These are phyloP conservation scores for Curvularia sp. DNA, from an alignment of 2,329 filamentous ascomycete genomes.

Conservation along the genomic window DNA sequence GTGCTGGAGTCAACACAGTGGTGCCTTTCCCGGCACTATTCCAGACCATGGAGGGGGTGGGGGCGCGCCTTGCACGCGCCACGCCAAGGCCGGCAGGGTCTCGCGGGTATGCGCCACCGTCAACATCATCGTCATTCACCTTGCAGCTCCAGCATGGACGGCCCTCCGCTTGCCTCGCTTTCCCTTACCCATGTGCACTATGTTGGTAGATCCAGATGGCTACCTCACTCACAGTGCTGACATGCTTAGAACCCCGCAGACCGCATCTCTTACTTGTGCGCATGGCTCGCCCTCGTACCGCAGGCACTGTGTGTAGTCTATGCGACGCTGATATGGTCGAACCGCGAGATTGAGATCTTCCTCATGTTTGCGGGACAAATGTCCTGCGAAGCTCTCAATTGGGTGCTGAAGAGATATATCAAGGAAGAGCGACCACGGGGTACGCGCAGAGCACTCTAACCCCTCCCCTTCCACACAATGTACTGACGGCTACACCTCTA, in stretches of 20 bases:
- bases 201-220: constrained; percentile 60
- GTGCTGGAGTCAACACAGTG: background rate
- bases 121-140: constrained; percentile 2
- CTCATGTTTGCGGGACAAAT: constrained; percentile 93
- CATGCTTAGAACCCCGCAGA: constrained; percentile 80
- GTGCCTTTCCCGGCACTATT: background rate
- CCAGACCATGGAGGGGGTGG: background rate
- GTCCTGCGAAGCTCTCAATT: constrained; percentile 90
- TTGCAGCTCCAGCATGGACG: constrained; percentile 51
- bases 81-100: constrained; percentile 15
- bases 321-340: constrained; percentile 86
- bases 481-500: constrained; percentile 37
- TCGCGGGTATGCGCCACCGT: constrained; percentile 11
- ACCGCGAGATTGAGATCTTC: constrained; percentile 85
- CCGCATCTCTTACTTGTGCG: constrained; percentile 82
- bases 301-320: constrained; percentile 92
- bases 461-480: background rate
- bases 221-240: constrained; percentile 23
- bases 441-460: constrained; percentile 52
- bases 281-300: constrained; percentile 91
- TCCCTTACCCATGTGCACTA: constrained; percentile 97
- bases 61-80: constrained; percentile 3
- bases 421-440: constrained; percentile 87
- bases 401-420: constrained; percentile 84
- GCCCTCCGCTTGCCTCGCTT: constrained; percentile 77